These are phyloP conservation scores for Cyclotella sp. DNA, from an alignment of 108 stramenopile genomes.

Conservation along the genomic window DNA sequence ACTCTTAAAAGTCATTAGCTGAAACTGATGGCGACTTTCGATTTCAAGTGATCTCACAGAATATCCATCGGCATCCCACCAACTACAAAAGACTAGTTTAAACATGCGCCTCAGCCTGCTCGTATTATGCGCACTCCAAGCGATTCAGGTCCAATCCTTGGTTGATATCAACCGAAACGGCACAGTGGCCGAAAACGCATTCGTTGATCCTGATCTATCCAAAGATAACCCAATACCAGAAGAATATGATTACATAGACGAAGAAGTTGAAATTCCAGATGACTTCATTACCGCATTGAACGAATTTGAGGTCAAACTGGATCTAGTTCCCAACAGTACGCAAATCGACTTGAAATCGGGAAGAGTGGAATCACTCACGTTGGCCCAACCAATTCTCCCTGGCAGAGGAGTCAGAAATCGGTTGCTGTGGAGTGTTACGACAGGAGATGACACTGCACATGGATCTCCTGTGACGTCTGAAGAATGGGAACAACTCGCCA, in stretches of 20 bases:
- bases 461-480: background rate
- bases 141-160: background rate
- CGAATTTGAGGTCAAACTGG: background rate
- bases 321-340: background rate
- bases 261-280: background rate
- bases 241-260: background rate
- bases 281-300: background rate
- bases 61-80: too few relatives aligned
- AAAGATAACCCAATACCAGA: background rate
- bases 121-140: background rate
- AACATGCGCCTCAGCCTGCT: background rate
- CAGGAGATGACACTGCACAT: background rate
- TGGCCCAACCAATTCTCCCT: conserved; percentile 19
- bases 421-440: conserved; percentile 26
- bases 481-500: conserved; percentile 13
- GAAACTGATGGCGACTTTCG: too few relatives aligned
- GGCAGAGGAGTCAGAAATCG: conserved; percentile 24
- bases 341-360: conserved; percentile 25
- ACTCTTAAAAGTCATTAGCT: too few relatives aligned
- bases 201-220: conserved; percentile 13
- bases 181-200: conserved; percentile 12
- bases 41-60: too few relatives aligned
- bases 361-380: background rate
- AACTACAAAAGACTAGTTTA: background rate
- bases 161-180: conserved; percentile 1